Conservation (phyloP, 2,329 filamentous ascomycete species). For the Cyanodermella asteris region DNA sequence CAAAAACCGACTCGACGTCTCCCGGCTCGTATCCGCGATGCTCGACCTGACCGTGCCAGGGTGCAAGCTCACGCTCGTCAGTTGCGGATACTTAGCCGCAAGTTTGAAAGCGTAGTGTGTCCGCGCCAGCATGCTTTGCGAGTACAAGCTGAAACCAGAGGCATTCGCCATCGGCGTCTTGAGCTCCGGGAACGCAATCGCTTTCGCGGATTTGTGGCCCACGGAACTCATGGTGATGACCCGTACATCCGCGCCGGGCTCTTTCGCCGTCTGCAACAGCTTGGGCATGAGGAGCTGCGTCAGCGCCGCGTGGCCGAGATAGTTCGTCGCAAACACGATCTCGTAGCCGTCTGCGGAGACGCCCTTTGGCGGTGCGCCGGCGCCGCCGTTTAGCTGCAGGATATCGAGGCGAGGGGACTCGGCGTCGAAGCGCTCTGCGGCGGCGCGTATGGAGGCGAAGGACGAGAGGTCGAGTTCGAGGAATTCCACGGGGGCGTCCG, state of each 20-base stretch:
- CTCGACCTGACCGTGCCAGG: constrained; percentile 27
- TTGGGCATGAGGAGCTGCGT: constrained; percentile 24
- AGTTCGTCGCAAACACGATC: constrained; percentile 28
- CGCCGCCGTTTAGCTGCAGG: constrained; percentile 26
- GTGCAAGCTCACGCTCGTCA: constrained; percentile 20
- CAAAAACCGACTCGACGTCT: background rate
- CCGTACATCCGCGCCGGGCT: constrained; percentile 19
- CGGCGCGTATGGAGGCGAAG: constrained; percentile 10
- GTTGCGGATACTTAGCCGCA: background rate
- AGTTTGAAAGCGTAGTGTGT: constrained; percentile 1
- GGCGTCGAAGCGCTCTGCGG: constrained; percentile 16
- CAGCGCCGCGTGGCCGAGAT: constrained; percentile 26
- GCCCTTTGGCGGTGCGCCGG: constrained; percentile 15
- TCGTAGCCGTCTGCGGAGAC: constrained; percentile 26
- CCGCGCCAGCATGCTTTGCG: constrained; percentile 5
- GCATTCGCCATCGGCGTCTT: constrained; percentile 3
- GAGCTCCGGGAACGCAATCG: constrained; percentile 10
- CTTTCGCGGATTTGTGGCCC: constrained; percentile 10
- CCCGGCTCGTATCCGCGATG: constrained; percentile 8
- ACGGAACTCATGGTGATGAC: constrained; percentile 19
- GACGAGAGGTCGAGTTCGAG: constrained; percentile 19
- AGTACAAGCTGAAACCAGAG: constrained; percentile 3
- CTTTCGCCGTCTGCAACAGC: constrained; percentile 19
- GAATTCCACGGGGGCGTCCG: constrained; percentile 15
- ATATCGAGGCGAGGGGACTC: constrained; percentile 21